Conservation (phyloP, 495 filamentous ascomycete species). For the Oidiodendron maius region DNA sequence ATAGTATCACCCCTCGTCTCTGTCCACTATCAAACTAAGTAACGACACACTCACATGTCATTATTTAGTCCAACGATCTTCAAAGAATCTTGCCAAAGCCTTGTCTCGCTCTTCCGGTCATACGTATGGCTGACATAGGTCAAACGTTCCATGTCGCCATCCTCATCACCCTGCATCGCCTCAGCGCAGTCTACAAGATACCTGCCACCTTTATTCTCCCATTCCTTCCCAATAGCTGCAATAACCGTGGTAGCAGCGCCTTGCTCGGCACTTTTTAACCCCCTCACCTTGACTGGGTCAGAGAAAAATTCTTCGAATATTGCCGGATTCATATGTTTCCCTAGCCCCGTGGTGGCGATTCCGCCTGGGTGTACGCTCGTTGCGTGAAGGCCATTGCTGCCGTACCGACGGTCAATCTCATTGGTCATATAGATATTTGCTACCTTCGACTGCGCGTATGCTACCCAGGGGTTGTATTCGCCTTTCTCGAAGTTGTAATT, state of each 20-base stretch:
- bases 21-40: too few species aligned
- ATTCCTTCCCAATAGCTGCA: constrained; percentile 33
- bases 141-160: too few species aligned
- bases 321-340: not conserved
- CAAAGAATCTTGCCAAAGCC: constrained; percentile 5
- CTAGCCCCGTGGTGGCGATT: not conserved
- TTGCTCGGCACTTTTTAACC: constrained; percentile 30
- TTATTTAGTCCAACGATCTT: constrained; percentile 1
- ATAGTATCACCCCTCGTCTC: too few species aligned
- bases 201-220: constrained; percentile 33
- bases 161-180: constrained; percentile 14
- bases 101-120: not conserved
- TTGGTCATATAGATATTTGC: constrained; percentile 44
- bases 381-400: constrained; percentile 1
- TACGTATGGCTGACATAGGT: not conserved
- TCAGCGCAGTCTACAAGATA: constrained; percentile 30
- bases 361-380: constrained; percentile 2
- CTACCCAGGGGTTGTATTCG: constrained; percentile 25
- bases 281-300: constrained; percentile 17
- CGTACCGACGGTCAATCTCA: constrained; percentile 34
- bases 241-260: constrained; percentile 39
- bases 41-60: too few species aligned
- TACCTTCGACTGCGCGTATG: constrained; percentile 44
- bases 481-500: constrained; percentile 30
- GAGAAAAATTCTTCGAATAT: too few species aligned